Base-by-base conservation (phyloP, 352 stramenopile genomes). In the Pilasporangium apinafurcum region DNA sequence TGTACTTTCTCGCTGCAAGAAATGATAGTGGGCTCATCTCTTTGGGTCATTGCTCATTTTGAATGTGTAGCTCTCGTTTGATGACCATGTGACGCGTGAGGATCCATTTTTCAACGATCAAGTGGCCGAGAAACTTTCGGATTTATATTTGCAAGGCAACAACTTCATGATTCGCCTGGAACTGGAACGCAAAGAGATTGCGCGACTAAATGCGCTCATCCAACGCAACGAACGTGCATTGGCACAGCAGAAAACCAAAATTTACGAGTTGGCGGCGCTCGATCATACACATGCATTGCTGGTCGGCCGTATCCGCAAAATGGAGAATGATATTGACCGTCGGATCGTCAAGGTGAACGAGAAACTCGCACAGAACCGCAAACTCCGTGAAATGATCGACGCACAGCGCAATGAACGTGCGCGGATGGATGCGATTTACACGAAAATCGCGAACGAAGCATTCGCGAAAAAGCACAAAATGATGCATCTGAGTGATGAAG, bases 261-360 rank as follows among this genome's bases (percentile, higher is more conserved):
- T 92, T 8, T 85, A 86, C 37, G 75, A 87, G 18, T 58, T 87
- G n/a, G 69, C 67, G 16, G 62, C 72, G 9, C 52, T 89, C 13
- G 76, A 87, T 25, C 68, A 83, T 50, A 88, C 84, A 53, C 76
- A 91, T 45, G 53, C 39, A 12, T 57, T 73, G 10, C 62, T 91
- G 17, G 56, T 89, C 8, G 62, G 54, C 1, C 65, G 75, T 24
- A 65, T 87, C 2, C 71, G 80, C 44, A 90, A 90, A 29, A 83
- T 92, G 64, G 74, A 92, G 59, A 67, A 85, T 37, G 80, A 92
- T 8, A 80, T 90, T 8, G 80, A 92, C 48, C 77, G 77, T 4
- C 74, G 78, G 1, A 77, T 92, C 30, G 70, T 92, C 24, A 86
- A 86, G 24, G 79, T 92, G 61, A 92, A 92, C 42, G 80, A 90